phyloP scores from a whole-genome alignment of 768 basidiomycete species.

The Pleurotus ostreatus region DNA sequence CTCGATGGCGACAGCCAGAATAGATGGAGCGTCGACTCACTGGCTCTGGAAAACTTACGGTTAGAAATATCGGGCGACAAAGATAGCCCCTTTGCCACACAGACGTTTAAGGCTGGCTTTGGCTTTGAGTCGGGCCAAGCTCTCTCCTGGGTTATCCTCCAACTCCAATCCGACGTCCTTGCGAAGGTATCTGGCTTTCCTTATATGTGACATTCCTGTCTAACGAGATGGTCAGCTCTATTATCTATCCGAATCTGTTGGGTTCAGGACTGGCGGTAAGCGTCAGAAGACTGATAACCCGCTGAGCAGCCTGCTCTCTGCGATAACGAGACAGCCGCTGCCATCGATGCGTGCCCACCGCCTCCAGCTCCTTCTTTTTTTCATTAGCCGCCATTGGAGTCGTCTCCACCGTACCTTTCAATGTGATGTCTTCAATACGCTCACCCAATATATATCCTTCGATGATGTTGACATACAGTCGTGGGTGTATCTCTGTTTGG shows the following conservation, averaged over 20 bases:
- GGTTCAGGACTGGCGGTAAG: slow-evolving; percentile 40
- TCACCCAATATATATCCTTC: slow-evolving; percentile 58
- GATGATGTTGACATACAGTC: slow-evolving; percentile 69
- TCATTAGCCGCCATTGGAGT: slow-evolving; percentile 76
- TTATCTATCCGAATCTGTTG: slow-evolving; percentile 54
- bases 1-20: slow-evolving; percentile 61
- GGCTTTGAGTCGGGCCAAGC: slow-evolving; percentile 70
- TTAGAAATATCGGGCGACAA: slow-evolving; percentile 35
- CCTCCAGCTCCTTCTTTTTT: slow-evolving; percentile 80
- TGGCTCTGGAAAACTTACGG: slow-evolving; percentile 64
- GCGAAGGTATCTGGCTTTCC: slow-evolving; percentile 44
- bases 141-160: slow-evolving; percentile 72
- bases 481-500: slow-evolving; percentile 82
- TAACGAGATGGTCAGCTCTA: slow-evolving; percentile 45
- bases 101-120: slow-evolving; percentile 70
- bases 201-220: background rate
- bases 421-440: slow-evolving; percentile 46
- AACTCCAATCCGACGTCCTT: slow-evolving; percentile 78
- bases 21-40: slow-evolving; percentile 59
- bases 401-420: slow-evolving; percentile 57
- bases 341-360: slow-evolving; percentile 36
- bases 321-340: slow-evolving; percentile 33
- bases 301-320: slow-evolving; percentile 47
- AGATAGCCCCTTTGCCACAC: slow-evolving; percentile 47
- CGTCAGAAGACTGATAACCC: slow-evolving; percentile 57